Percentiles rank a stretch among this genome's conserved stretches.
phyloP scores from a whole-genome alignment of 441 rosid species.

The Pelargonium citronellum region DNA sequence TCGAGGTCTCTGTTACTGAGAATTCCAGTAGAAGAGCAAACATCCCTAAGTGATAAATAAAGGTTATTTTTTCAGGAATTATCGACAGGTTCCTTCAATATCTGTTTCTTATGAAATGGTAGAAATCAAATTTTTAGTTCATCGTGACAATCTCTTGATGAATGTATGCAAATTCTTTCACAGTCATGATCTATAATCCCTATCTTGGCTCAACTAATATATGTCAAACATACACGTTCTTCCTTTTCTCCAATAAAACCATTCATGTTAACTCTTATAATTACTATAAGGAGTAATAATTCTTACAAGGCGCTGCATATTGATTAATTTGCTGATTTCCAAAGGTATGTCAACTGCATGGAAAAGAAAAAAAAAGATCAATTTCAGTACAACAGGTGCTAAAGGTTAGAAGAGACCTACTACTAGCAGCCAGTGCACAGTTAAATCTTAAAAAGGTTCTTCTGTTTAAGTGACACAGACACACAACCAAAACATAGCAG shows the following conservation, averaged over 20 bases:
- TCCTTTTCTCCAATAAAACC: not conserved
- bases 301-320: constrained; percentile 89
- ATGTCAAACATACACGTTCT: not conserved
- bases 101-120: not conserved
- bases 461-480: not conserved
- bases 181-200: not conserved
- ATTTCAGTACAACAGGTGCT: constrained; percentile 12
- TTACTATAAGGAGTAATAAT: constrained; percentile 7
- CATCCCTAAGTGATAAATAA: too few relatives aligned
- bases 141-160: not conserved
- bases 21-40: too few relatives aligned
- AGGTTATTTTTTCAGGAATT: not conserved
- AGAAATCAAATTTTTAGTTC: not conserved
- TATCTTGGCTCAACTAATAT: not conserved
- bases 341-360: constrained; percentile 74
- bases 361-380: constrained; percentile 15
- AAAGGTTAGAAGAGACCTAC: not conserved
- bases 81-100: not conserved
- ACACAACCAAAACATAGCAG: constrained; percentile 3
- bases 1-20: too few relatives aligned
- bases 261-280: not conserved
- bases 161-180: not conserved
- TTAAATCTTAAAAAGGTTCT: not conserved
- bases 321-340: constrained; percentile 68
- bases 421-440: not conserved